Evolutionary conservation across 2,329 filamentous ascomycete genomes (phyloP), one percentile per base, ranked within the genome.

Genomic region (Xylaria sp.): DNA sequence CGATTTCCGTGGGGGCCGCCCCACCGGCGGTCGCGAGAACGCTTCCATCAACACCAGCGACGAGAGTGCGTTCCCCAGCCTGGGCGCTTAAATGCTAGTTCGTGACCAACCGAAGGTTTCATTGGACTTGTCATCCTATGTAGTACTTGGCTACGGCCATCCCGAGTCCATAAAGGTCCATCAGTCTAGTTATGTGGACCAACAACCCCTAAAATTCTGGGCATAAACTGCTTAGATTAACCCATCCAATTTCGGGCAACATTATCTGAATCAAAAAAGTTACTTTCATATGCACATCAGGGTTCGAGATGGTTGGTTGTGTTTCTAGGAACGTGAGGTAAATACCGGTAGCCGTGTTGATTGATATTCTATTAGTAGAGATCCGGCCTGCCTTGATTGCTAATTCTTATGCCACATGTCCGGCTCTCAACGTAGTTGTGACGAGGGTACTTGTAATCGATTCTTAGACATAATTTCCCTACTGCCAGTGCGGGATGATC

Each of bases 61-160:
- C 71, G 78, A 85, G 80, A 78, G 76, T 68, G 84, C 84, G 66
- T 87, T 88, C 82, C 85, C 85, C 73, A 86, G 83, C 80, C 79
- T 88, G 70, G 84, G 84, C 73, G 80, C 82, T 76, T 84, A 83
- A 75, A 62, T 46, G 31, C 45, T 40, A 14, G 35, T 15, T 31
- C 45, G 31, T 47, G 47, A 57, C 51, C 21, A 58, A 60, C 45
- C 28, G 65, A 61, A 60, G 47, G 38, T 42, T 64, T 33, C 55
- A 21, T 60, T 43, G 65, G 43, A 57, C 45, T 59, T 60, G 54
- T 42, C 45, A 50, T 42, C 45, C 58, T 21, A 45, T 66, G 59
- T 57, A 57, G 51, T 46, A 53, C 53, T 64, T 53, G 60, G 46
- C 45, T 66, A 61, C 64, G 65, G 57, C 46, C 17, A 56, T 47